Base-by-base conservation (phyloP, 768 basidiomycete genomes). In the Hirschioporus abietinus region DNA sequence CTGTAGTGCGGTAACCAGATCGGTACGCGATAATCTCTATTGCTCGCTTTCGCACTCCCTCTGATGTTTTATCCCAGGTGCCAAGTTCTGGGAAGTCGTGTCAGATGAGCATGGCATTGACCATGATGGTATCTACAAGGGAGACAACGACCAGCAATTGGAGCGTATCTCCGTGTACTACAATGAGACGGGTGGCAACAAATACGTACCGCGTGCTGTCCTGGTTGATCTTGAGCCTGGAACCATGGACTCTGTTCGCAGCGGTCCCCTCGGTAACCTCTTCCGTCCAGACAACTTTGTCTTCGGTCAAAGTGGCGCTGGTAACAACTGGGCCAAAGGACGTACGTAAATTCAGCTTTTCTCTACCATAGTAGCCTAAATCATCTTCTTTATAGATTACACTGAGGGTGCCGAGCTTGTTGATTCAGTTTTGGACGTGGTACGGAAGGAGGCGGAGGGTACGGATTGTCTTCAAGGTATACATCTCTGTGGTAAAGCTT, bases 321-420 rank as follows among this genome's bases (percentile, higher is more conserved):
- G 96, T 76, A 98, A 99, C 88, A 99, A 99, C 83, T 99, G 97
- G 97, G 96, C 97, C 25, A 99, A 99, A 90, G 96, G 96, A 84
- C 92, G 91, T 95, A 75, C 86, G 93, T 91, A 52, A 63, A 30
- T 24, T 6, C 15, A 35, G 17, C 63, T 59, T 20, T 35, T 60
- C 25, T 61, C 10, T 9, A 1, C 9, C 1, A 23, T 23, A 17
- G 5, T 4, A 2, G 4, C 8, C 10, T 5, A 0, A 34, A 1
- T 69, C 7, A 27, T 57, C n/a, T 63, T 24, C 60, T 36, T 2
- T 65, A 30, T 30, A 91, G 89, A 94, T 77, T 95, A 95, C 81
- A 94, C 91, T 59, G 91, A 94, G 78, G 96, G 96, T 72, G 97
- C 97, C 76, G 97, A 99, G 84, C 88, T 99, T 76, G 97, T 99